These are phyloP conservation scores for Penicillium daleae DNA, from an alignment of 495 filamentous ascomycete genomes.

Conservation along the genomic window DNA sequence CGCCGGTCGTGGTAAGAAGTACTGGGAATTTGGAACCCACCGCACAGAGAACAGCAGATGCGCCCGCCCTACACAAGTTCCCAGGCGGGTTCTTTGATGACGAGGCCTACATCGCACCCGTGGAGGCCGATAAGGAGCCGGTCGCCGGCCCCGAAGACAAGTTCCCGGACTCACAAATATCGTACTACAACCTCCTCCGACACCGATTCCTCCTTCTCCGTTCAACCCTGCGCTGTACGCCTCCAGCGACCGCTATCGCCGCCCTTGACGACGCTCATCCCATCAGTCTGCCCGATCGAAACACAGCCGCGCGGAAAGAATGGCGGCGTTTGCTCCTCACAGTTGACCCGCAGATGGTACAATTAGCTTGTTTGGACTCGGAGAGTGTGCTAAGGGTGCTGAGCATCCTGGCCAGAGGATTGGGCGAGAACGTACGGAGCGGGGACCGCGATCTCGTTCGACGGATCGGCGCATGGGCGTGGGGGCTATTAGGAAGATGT, in stretches of 20 bases:
- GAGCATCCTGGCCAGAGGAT: constrained; percentile 41
- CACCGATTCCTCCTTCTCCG: constrained; percentile 64
- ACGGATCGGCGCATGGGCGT: constrained; percentile 53
- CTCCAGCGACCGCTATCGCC: constrained; percentile 52
- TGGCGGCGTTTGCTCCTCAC: constrained; percentile 55
- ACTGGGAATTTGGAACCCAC: background rate
- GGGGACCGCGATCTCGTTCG: constrained; percentile 50
- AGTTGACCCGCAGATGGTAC: constrained; percentile 66
- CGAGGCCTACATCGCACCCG: constrained; percentile 32
- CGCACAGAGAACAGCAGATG: background rate
- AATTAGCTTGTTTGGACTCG: constrained; percentile 71
- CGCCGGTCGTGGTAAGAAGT: constrained; percentile 29
- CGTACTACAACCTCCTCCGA: constrained; percentile 66
- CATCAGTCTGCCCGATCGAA: constrained; percentile 53
- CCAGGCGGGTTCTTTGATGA: constrained; percentile 26
- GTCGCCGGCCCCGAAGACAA: constrained; percentile 11
- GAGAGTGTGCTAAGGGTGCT: constrained; percentile 59
- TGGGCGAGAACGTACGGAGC: constrained; percentile 48
- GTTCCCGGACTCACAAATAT: constrained; percentile 55
- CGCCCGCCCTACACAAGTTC: background rate
- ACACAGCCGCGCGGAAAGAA: constrained; percentile 46
- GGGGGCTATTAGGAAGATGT: constrained; percentile 54
- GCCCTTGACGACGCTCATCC: constrained; percentile 61
- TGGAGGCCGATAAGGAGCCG: background rate
- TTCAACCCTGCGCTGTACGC: constrained; percentile 55